Evolutionary conservation across 371 early-diverging fungal genomes (phyloP).

Genomic region (Mortierella sp.): DNA sequence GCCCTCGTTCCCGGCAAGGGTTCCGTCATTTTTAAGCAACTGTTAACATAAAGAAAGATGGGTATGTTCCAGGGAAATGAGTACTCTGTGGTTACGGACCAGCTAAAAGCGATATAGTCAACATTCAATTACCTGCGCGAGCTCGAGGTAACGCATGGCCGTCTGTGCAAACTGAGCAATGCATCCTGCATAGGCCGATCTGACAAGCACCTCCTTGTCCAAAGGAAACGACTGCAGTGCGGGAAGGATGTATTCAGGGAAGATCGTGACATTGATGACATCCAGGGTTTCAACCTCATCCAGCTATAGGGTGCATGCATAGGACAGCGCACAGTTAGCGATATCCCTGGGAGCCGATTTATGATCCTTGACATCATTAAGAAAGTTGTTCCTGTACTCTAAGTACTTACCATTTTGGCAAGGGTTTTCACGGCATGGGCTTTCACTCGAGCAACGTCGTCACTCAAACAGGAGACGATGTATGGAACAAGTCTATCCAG

Average conservation of each 20-base stretch:
- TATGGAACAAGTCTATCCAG: conserved; percentile 91
- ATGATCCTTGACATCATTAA: background rate
- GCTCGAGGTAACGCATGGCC: conserved; percentile 79
- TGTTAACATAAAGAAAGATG: conserved; percentile 22
- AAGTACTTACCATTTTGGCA: conserved; percentile 77
- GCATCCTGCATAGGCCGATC: conserved; percentile 86
- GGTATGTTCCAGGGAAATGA: background rate
- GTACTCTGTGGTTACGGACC: background rate
- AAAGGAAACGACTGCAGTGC: conserved; percentile 74
- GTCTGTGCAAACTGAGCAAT: conserved; percentile 86
- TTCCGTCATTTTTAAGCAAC: conserved; percentile 72
- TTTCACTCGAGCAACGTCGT: conserved; percentile 81
- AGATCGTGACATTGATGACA: conserved; percentile 87
- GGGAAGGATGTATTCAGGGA: conserved; percentile 92
- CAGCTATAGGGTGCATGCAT: conserved; percentile 66
- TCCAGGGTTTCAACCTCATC: conserved; percentile 81
- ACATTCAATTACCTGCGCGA: conserved; percentile 65
- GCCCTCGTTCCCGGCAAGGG: conserved; percentile 65
- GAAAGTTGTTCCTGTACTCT: too few species aligned
- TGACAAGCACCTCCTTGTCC: conserved; percentile 84
- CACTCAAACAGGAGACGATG: conserved; percentile 77
- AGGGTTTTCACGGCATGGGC: conserved; percentile 80
- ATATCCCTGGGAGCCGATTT: background rate
- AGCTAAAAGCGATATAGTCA: background rate
- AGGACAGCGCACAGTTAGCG: background rate